A percentile compares a stretch with the other conserved stretches of the same genome.
Evolutionary conservation across 202 grass and related monocot genomes (phyloP).

Genomic region (Saccharum hybrid): DNA sequence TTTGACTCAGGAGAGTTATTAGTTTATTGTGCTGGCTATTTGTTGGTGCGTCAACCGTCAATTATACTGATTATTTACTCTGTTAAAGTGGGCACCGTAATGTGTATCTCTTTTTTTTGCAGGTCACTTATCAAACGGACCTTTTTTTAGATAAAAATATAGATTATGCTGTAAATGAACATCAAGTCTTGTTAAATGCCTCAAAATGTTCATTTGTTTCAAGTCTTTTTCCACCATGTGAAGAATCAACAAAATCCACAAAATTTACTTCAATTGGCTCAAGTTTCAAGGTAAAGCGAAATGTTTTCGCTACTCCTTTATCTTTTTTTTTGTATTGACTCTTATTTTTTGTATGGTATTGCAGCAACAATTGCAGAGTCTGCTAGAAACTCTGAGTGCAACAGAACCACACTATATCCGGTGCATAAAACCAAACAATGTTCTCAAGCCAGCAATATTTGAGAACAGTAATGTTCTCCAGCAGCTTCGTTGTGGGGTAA

Average conservation of each 20-base stretch:
- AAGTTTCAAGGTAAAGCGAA: conserved; percentile 83
- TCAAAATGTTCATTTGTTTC: conserved; percentile 91
- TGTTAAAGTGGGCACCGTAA: conserved; percentile 11
- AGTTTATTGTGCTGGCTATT: conserved; percentile 18
- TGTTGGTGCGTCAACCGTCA: background rate
- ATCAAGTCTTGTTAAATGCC: conserved; percentile 84
- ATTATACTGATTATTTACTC: background rate
- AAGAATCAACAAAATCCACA: conserved; percentile 87
- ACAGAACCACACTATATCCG: conserved; percentile 91
- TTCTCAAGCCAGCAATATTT: conserved; percentile 95
- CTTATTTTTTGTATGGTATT: conserved; percentile 46
- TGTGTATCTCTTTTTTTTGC: conserved; percentile 44
- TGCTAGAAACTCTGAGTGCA: conserved; percentile 88
- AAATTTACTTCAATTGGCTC: conserved; percentile 95
- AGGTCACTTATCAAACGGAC: conserved; percentile 96
- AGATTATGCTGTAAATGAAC: conserved; percentile 98
- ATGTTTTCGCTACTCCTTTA: conserved; percentile 25
- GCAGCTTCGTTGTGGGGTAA: conserved; percentile 93
- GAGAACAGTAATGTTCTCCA: conserved; percentile 89
- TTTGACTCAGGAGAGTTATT: background rate
- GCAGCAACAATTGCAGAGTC: conserved; percentile 96
- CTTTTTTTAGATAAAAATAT: conserved; percentile 98
- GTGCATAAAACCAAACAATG: conserved; percentile 94
- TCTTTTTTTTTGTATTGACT: conserved; percentile 28
- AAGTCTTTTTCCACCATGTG: conserved; percentile 82